Base-by-base conservation (phyloP, 2,329 filamentous ascomycete species). In the Colletotrichum ledebouriae region DNA sequence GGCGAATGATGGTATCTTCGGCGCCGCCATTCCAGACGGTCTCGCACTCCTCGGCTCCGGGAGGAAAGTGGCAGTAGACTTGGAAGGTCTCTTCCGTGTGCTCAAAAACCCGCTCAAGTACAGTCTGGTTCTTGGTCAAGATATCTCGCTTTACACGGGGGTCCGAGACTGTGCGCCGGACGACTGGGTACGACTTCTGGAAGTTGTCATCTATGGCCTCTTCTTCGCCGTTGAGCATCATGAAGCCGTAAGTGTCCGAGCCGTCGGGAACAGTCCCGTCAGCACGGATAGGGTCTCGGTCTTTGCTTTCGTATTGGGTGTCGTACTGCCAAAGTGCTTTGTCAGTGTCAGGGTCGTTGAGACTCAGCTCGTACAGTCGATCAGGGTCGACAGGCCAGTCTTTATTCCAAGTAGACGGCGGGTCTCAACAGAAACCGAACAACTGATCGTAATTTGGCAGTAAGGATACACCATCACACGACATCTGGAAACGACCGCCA, bases 141-240 rank as follows among this genome's bases (percentile, higher is more conserved):
- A 75, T 57, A 2, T 52, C 65, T 44, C 73, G 65, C 64, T 74
- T 74, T 29, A 52, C 65, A 25, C 62, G 67, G 12, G 65, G 60
- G 22, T 69, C 62, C 22, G 20, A 17, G 22, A 59, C 58, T 12
- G 58, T 46, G 6, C 46, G 58, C 10, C 67, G 63, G 10, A 72
- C 62, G 13, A 77, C 70, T 12, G 74, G 75, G 37, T 73, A 66
- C 10, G 67, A 62, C 12, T 60, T 57, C 25, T 57, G 56, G 56
- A 77, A 77, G 17, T 62, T 63, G 59, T 73, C 67, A 59, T 77
- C 70, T 20, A 78, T 71, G 11, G 75, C 70, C n/a, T 71, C 76
- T 22, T 68, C 50, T 5, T 71, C 68, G 0, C 76, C 76, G 62
- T 78, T 69, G 6, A 78, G 70, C 74, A 77, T 77, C 12, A 78